Base-by-base conservation (phyloP, 768 basidiomycete genomes). In the Lactifluus volemus region DNA sequence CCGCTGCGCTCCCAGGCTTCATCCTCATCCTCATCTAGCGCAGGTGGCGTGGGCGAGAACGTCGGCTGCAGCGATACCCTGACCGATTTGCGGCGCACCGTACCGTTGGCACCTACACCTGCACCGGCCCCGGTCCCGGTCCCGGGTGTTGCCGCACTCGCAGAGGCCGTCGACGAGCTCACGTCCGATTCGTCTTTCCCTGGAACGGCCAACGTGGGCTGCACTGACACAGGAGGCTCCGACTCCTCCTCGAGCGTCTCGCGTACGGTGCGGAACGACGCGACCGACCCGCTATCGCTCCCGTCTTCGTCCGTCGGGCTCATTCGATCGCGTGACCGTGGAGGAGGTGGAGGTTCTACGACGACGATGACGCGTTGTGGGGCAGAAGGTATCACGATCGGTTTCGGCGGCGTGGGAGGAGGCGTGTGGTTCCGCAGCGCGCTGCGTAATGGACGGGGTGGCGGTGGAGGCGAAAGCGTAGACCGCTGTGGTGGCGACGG, bases 21-120 rank as follows among this genome's bases (percentile, higher is more conserved):
- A 8, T 71, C 73, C 30, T 71, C 71, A 1, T 74, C 77, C 7
- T 86, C 79, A 29, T 81, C 80, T 49, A 80, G 70, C 41, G 83
- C 84, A 42, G 86, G 86, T 8, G 89, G 87, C 1, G 88, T 80
- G 0, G 83, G 73, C 6, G 86, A 86, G 70, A 86, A 89, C 38
- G 86, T 88, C 10, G 90, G 90, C 48, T 84, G 79, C 41, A 91
- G 71, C 32, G 86, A 88, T 54, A 92, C 84, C 7, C 90, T 77
- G 38, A 92, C 90, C 67, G 88, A 89, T 73, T 92, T 92, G 39
- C 79, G 69, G 11, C 81, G 71, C 2, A 65, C 48, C 41, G 64
- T n/a, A 50, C 58, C 48, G 30, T 21, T 11, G 10, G 34, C 4
- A 5, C 19, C 32, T n/a, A 14, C n/a, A 7, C 44, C 44, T n/a